phyloP scores from a whole-genome alignment of 768 basidiomycete genomes.

The Lentinula aciculospora region DNA sequence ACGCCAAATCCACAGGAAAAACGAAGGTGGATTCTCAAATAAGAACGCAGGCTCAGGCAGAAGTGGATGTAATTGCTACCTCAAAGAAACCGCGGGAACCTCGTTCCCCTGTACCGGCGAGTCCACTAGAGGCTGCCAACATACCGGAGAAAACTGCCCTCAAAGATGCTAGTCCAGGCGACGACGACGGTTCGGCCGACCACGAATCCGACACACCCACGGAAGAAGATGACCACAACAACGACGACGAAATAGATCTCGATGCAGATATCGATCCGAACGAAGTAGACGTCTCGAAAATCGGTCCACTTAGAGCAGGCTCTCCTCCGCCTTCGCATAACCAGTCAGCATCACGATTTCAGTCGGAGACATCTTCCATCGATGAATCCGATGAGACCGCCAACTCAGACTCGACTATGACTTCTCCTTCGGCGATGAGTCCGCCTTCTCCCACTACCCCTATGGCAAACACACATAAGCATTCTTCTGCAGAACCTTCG shows the following conservation, averaged over 20 bases:
- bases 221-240: not conserved
- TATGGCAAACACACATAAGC: not conserved
- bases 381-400: not conserved
- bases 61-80: not conserved
- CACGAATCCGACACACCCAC: not conserved
- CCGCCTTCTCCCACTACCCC: not conserved
- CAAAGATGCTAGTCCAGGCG: not conserved
- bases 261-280: not conserved
- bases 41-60: not conserved
- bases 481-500: not conserved
- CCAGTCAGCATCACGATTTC: not conserved
- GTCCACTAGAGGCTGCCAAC: not conserved
- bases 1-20: slow-evolving; percentile 32
- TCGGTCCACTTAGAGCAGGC: not conserved
- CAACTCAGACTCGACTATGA: slow-evolving; percentile 42
- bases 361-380: not conserved
- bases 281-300: slow-evolving; percentile 2
- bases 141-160: not conserved
- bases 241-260: not conserved
- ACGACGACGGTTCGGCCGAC: not conserved
- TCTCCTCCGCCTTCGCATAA: not conserved
- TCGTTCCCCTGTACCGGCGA: not conserved
- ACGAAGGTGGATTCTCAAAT: not conserved
- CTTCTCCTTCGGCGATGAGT: slow-evolving; percentile 48
- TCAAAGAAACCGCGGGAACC: not conserved